A percentile compares a stretch with the other conserved stretches of the same genome.
These are phyloP conservation scores for Cyberlindnera sargentensis DNA, from an alignment of 805 yeast genomes.

Conservation along the genomic window DNA sequence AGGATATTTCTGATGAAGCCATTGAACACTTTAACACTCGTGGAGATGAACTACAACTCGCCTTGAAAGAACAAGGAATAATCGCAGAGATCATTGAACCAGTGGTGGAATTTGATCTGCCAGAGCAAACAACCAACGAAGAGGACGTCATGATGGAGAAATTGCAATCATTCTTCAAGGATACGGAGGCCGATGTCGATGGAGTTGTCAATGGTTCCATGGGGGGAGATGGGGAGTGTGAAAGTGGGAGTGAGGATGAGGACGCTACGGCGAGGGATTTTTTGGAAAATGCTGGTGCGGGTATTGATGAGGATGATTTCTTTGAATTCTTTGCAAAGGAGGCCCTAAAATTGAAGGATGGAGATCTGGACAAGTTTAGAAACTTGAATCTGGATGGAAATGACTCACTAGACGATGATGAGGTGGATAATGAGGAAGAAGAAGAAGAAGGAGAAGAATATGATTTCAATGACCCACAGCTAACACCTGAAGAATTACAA, in stretches of 20 bases:
- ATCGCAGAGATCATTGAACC: slow-evolving; percentile 11
- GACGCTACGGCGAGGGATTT: slow-evolving; percentile 24
- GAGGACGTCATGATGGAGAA: slow-evolving; percentile 23
- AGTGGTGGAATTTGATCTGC: slow-evolving; percentile 9
- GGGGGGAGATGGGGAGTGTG: slow-evolving; percentile 1
- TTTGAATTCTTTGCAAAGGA: slow-evolving; percentile 55
- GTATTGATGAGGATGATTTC: slow-evolving; percentile 62
- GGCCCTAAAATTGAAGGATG: slow-evolving; percentile 42
- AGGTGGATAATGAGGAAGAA: slow-evolving; percentile 8
- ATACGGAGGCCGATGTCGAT: slow-evolving; percentile 18
- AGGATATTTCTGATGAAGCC: slow-evolving; percentile 11
- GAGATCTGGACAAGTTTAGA: slow-evolving; percentile 35
- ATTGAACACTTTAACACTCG: slow-evolving; percentile 8
- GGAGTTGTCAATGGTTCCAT: slow-evolving; percentile 15
- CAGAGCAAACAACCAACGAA: slow-evolving; percentile 1
- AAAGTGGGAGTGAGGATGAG: slow-evolving; percentile 11
- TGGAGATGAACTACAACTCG: slow-evolving; percentile 24
- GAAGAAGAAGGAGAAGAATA: slow-evolving; percentile 8
- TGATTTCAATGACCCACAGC: neutral
- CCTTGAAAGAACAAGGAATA: slow-evolving; percentile 18
- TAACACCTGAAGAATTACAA: neutral
- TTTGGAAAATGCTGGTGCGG: slow-evolving; percentile 29
- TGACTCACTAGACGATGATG: slow-evolving; percentile 14
- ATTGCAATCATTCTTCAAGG: slow-evolving; percentile 20
- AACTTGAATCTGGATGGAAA: slow-evolving; percentile 2